Percentiles rank a stretch among this genome's conserved stretches.
Evolutionary conservation across 2,329 filamentous ascomycete species (phyloP).

Genomic region (Penicillium sp.): DNA sequence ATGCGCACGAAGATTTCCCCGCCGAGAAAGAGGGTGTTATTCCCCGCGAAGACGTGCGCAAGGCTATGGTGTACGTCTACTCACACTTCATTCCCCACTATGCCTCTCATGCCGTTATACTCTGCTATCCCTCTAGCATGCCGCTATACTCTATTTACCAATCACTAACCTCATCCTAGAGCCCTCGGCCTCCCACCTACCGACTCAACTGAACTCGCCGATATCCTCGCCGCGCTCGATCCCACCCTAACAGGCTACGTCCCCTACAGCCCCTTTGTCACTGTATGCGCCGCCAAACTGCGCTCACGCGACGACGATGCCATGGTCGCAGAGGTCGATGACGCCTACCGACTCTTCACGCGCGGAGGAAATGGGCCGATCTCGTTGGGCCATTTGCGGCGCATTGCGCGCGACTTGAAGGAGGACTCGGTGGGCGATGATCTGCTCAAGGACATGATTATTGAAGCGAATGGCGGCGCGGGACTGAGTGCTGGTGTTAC

Average conservation of each 20-base stretch:
- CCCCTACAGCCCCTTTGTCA: slow-evolving; percentile 74
- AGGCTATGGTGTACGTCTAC: slow-evolving; percentile 62
- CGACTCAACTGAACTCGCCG: slow-evolving; percentile 61
- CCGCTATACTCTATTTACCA: not conserved
- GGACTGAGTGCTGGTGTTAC: slow-evolving; percentile 66
- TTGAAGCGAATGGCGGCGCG: slow-evolving; percentile 81
- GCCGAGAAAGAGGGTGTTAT: slow-evolving; percentile 69
- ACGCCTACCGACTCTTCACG: slow-evolving; percentile 78
- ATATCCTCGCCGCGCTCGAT: slow-evolving; percentile 76
- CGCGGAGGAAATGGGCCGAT: slow-evolving; percentile 56
- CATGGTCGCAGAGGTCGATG: slow-evolving; percentile 65
- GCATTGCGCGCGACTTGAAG: slow-evolving; percentile 74
- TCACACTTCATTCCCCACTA: not conserved
- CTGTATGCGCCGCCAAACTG: slow-evolving; percentile 81
- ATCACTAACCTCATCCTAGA: slow-evolving; percentile 41
- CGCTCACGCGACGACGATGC: slow-evolving; percentile 53
- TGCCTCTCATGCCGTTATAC: not conserved
- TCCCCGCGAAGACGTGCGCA: slow-evolving; percentile 61
- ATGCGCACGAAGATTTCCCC: slow-evolving; percentile 53
- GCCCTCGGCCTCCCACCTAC: slow-evolving; percentile 73
- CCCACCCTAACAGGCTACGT: slow-evolving; percentile 74
- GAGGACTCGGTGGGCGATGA: slow-evolving; percentile 74
- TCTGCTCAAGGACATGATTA: slow-evolving; percentile 84
- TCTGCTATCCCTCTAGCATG: not conserved
- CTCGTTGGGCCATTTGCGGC: slow-evolving; percentile 68